Evolutionary conservation across 2,329 filamentous ascomycete genomes (phyloP).

Genomic region (Scedosporium dehoogii): DNA sequence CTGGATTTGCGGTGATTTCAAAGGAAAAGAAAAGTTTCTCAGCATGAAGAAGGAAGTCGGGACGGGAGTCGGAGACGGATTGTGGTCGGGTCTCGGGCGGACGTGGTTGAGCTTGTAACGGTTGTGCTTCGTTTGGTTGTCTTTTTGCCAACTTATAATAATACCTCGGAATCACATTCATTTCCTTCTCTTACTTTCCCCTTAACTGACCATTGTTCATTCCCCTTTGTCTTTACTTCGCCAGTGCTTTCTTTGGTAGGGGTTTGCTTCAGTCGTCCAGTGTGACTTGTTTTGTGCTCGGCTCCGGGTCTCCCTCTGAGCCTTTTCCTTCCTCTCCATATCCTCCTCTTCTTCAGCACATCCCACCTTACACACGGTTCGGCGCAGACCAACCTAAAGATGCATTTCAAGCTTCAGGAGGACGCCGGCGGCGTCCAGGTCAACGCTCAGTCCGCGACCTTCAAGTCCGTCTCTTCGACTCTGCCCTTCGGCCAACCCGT

Average conservation of each 20-base stretch:
- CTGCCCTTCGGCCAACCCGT: slow-evolving; percentile 49
- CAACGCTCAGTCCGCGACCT: neutral
- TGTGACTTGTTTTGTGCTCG: neutral
- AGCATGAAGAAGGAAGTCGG: neutral
- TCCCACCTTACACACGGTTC: neutral
- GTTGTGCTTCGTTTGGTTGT: neutral
- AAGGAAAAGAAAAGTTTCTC: neutral
- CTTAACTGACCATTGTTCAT: neutral
- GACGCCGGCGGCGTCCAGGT: slow-evolving; percentile 9
- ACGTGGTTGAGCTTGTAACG: neutral
- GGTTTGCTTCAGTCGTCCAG: neutral
- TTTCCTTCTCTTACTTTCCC: neutral
- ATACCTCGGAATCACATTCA: neutral
- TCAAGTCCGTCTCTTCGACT: slow-evolving; percentile 30
- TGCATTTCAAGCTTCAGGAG: slow-evolving; percentile 12
- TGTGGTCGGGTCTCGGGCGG: neutral
- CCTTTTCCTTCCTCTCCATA: neutral
- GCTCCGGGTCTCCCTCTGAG: neutral
- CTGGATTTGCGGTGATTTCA: slow-evolving; percentile 1
- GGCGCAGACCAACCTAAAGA: neutral
- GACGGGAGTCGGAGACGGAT: neutral
- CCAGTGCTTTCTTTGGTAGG: neutral
- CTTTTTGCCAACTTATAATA: neutral
- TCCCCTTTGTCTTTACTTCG: neutral
- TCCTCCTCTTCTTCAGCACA: neutral